Evolutionary conservation across 495 filamentous ascomycete genomes (phyloP), one percentile per base, ranked within the genome.

Genomic region (Cenococcum geophilum): DNA sequence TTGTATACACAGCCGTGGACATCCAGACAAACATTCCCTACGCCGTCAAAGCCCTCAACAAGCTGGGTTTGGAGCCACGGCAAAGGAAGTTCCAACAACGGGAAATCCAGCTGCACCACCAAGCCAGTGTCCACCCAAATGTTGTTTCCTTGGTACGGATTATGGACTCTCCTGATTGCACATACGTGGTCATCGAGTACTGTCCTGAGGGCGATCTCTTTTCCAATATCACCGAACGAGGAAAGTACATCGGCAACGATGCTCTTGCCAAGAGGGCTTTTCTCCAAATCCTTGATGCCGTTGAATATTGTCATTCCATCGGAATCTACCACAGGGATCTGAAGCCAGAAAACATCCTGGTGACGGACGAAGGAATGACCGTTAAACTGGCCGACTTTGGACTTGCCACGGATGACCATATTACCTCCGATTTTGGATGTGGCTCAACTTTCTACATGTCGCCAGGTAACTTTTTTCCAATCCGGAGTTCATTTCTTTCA

Each of bases 361-460:
- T 97, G 58, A 88, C 88, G 62, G 86, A 95, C 76, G 78, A 82
- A 59, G 92, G 92, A 59, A 82, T 85, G 75, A 92, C 89, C 23
- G 89, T 96, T 68, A 96, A 97, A 76, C 82, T 99, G 56, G 93
- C 95, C 63, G 93, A 97, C 73, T 99, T 99, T 79, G 93, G 95
- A 70, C 82, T 97, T 42, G 93, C 93, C 47, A 97, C 90, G 22
- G 82, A 83, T 34, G 89, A 92, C 60, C 81, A 85, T 57, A 77
- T 85, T 61, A 95, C 92, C 61, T 86, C 91, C 62, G 93, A 99
- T 74, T 97, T 95, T 75, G 95, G 95, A 58, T 99, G 95, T 74
- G 93, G 93, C 53, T 97, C 92, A 18, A 97, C 93, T 14, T 97
- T 99, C 72, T 97, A 99, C 78, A 97, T 97, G 95, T 92, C 88